Evolutionary conservation across 352 stramenopile genomes (phyloP).

Genomic region (Pythium biforme): DNA sequence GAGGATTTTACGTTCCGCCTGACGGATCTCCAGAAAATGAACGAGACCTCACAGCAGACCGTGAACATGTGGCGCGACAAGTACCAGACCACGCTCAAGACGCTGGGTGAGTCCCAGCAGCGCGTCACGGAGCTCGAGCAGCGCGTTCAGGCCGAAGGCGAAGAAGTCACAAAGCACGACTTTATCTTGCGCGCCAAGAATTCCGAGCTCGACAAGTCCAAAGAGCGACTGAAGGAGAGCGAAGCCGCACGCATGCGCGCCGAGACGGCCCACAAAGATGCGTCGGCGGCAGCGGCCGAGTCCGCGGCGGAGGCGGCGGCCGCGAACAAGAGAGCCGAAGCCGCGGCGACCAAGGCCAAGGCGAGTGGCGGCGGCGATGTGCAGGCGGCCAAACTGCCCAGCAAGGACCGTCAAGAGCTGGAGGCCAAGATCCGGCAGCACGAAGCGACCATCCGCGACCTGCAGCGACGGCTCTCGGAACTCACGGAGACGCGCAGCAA

Average conservation of each 20-base stretch:
- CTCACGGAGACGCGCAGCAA: constrained; percentile 29
- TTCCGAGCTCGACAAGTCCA: constrained; percentile 44
- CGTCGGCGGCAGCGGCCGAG: constrained; percentile 29
- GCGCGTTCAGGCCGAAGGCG: constrained; percentile 37
- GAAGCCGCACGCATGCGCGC: constrained; percentile 38
- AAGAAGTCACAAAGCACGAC: constrained; percentile 64
- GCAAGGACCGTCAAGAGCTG: constrained; percentile 43
- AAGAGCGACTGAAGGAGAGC: constrained; percentile 50
- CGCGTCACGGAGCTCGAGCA: constrained; percentile 44
- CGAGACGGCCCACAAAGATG: constrained; percentile 32
- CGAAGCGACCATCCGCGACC: constrained; percentile 32
- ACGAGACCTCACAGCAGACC: constrained; percentile 44
- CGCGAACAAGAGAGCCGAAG: constrained; percentile 22
- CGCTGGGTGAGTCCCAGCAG: constrained; percentile 30
- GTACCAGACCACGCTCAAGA: constrained; percentile 42
- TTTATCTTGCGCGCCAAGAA: constrained; percentile 54
- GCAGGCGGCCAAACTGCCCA: constrained; percentile 25
- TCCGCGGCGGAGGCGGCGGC: constrained; percentile 28
- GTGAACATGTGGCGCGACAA: constrained; percentile 53
- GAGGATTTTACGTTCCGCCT: constrained; percentile 39
- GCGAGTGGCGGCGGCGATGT: constrained; percentile 7
- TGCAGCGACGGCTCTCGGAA: constrained; percentile 27
- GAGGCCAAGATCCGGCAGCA: constrained; percentile 38
- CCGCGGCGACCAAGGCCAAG: constrained; percentile 9
- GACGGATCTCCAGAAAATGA: constrained; percentile 33